phyloP scores from a whole-genome alignment of 2,329 filamentous ascomycete genomes.

The Trichoderma harzianum region DNA sequence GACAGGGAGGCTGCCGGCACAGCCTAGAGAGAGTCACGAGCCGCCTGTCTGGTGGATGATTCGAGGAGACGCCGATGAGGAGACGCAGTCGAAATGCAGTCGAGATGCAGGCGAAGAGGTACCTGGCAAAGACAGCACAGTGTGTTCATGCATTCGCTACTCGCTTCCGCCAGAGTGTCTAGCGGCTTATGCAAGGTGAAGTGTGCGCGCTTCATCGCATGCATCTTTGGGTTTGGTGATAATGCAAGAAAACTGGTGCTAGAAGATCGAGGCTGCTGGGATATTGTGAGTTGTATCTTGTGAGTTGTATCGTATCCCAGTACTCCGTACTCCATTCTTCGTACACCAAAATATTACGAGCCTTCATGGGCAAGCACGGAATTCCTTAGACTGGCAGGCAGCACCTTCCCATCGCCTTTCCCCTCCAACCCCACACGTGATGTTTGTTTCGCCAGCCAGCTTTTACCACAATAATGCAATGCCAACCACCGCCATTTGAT shows the following conservation, averaged over 20 bases:
- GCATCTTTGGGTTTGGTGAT: not conserved
- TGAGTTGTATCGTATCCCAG: not conserved
- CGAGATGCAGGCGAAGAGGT: not conserved
- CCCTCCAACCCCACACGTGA: conserved; percentile 18
- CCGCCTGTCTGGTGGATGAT: conserved; percentile 1
- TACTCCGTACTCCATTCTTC: not conserved
- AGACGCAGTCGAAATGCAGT: not conserved
- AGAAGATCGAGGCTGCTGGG: not conserved
- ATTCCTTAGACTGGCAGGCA: conserved; percentile 1
- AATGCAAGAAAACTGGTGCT: not conserved
- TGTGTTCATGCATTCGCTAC: conserved; percentile 8
- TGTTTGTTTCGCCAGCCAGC: not conserved
- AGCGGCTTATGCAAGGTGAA: not conserved
- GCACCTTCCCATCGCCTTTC: not conserved
- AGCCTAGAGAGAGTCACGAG: conserved; percentile 12
- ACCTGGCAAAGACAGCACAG: not conserved
- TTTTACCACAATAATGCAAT: conserved; percentile 4
- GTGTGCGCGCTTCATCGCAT: conserved; percentile 4
- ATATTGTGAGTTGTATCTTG: not conserved
- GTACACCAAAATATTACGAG: not conserved
- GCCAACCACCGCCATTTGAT: conserved; percentile 16
- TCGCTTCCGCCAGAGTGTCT: not conserved
- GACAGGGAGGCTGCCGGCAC: not conserved
- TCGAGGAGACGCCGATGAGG: not conserved
- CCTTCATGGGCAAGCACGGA: conserved; percentile 10